A percentile compares a stretch with the other conserved stretches of the same genome.
These are phyloP conservation scores for Ceratobasidium papillatum DNA, from an alignment of 1,284 basidiomycete species.

Conservation along the genomic window DNA sequence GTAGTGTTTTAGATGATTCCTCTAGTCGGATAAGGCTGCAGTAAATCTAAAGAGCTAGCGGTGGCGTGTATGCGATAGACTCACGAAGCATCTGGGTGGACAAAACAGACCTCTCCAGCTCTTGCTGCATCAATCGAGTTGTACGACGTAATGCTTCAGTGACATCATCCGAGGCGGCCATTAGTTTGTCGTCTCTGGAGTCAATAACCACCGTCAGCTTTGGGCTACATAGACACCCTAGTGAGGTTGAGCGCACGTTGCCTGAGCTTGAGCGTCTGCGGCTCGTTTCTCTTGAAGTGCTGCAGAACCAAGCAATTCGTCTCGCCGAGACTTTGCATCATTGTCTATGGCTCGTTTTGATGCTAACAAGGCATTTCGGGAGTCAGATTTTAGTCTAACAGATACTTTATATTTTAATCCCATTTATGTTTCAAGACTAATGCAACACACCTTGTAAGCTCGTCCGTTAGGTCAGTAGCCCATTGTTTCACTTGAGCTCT, in stretches of 20 bases:
- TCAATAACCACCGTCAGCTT: not conserved
- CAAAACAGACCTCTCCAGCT: constrained; percentile 88
- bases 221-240: no score
- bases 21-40: constrained; percentile 58
- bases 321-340: constrained; percentile 63
- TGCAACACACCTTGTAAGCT: constrained; percentile 62
- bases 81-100: constrained; percentile 84
- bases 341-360: constrained; percentile 78
- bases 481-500: constrained; percentile 61
- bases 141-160: constrained; percentile 87
- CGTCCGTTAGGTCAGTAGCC: constrained; percentile 60
- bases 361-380: constrained; percentile 68
- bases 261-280: constrained; percentile 46
- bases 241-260: constrained; percentile 58
- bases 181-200: constrained; percentile 80
- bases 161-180: constrained; percentile 87
- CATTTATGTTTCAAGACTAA: not conserved
- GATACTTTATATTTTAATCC: not conserved
- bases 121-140: constrained; percentile 84
- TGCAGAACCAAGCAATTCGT: constrained; percentile 68
- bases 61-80: constrained; percentile 46
- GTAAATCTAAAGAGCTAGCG: not conserved
- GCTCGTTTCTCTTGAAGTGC: constrained; percentile 58
- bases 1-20: constrained; percentile 78
- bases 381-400: constrained; percentile 66